Conservation (phyloP, 306 rosid species). For the Rosa persica region DNA sequence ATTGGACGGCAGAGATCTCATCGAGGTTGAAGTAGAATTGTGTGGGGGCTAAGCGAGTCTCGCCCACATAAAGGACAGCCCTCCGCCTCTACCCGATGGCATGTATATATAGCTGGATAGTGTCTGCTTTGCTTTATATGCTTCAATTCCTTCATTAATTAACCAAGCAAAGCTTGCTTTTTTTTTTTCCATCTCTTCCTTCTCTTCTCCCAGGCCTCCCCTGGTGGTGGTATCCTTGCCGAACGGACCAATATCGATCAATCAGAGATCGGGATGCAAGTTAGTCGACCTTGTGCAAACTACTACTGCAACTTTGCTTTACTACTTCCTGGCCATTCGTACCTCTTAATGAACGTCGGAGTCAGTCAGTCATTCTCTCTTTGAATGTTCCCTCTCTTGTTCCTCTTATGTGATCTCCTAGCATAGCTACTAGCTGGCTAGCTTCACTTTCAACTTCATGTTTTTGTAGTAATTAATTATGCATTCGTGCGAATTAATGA, state of each 20-base stretch:
- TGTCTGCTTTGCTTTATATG: neutral
- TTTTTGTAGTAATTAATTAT: neutral
- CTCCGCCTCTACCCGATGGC: neutral
- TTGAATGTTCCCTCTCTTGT: neutral
- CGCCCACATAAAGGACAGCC: neutral
- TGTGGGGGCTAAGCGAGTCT: neutral
- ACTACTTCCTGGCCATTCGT: conserved; percentile 2
- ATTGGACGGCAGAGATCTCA: conserved; percentile 37
- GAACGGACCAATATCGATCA: neutral
- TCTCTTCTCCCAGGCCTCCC: neutral
- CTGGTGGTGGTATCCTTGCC: neutral
- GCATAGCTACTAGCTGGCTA: neutral
- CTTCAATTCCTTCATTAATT: neutral
- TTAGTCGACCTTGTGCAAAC: conserved; percentile 2
- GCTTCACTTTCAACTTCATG: neutral
- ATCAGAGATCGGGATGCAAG: neutral
- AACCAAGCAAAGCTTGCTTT: neutral
- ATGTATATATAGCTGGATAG: neutral
- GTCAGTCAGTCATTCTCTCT: neutral
- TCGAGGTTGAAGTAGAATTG: neutral
- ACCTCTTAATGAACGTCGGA: neutral
- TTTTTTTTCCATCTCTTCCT: neutral
- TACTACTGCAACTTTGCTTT: conserved; percentile 4
- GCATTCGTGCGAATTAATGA: neutral
- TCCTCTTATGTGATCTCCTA: conserved; percentile 3